A percentile compares a stretch with the other conserved stretches of the same genome.
These are phyloP conservation scores for Cyberlindnera euphorbiiphila DNA, from an alignment of 805 yeast genomes.

Conservation along the genomic window DNA sequence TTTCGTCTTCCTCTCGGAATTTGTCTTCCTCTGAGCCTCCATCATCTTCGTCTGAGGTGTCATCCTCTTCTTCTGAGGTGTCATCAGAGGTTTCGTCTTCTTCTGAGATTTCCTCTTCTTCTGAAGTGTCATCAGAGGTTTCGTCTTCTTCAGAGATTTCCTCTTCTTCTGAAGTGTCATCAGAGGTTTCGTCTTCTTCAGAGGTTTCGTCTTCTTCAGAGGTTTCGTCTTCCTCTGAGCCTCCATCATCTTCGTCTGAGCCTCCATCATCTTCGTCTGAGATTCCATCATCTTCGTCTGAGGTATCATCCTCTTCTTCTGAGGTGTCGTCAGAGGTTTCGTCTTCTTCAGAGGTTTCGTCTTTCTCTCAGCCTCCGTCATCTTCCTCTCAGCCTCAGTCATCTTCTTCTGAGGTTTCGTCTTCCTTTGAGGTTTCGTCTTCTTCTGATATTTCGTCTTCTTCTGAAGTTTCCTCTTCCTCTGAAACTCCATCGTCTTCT, in stretches of 20 bases:
- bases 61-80: not conserved
- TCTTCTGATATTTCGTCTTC: no score
- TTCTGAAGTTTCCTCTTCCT: no score
- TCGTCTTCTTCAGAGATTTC: not conserved
- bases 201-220: not conserved
- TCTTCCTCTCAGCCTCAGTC: not conserved
- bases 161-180: not conserved
- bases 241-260: not conserved
- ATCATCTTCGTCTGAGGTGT: not conserved
- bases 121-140: not conserved
- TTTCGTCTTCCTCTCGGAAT: not conserved
- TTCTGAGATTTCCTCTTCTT: not conserved
- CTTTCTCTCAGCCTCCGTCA: not conserved
- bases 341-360: not conserved
- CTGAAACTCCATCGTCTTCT: not conserved
- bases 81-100: not conserved
- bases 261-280: not conserved
- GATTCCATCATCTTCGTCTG: no score
- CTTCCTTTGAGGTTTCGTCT: no score
- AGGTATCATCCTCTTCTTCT: no score
- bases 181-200: no score
- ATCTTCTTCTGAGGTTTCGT: constrained; percentile 2
- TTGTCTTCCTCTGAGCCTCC: not conserved
- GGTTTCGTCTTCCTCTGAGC: not conserved
- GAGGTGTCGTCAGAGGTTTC: no score